Evolutionary conservation across 306 rosid species (phyloP), one percentile per base, ranked within the genome.

Genomic region (Senna tora): DNA sequence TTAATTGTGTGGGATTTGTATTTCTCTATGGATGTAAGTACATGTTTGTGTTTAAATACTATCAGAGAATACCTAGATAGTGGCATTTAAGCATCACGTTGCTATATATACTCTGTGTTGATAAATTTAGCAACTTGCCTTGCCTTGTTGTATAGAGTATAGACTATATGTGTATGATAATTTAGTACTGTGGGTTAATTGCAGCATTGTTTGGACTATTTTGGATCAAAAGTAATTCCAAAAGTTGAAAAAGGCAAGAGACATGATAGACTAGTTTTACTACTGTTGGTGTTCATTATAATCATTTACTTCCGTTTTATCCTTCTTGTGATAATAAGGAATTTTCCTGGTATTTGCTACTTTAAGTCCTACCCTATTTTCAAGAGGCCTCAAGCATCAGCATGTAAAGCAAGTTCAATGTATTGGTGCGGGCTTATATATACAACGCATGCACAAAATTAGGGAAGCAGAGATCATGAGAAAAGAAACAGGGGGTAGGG

Each of bases 1-100:
- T 59, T 87, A 14, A 80, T 54, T 2, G 14, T 2, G 14, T 17
- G 10, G 65, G 65, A n/a, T 56, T 0, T 45, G n/a, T 45, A 14
- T 11, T 45, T 45, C 17, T 56, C 58, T 41, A 21, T 28, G 47
- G 50, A 13, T 46, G 69, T 63, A 46, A 64, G 62, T 55, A 36
- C 12, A 38, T 52, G 49, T 64, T 69, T 9, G 20, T 50, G 25
- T 75, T 67, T 15, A 38, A 15, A 25, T 36, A 58, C 43, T 13
- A 5, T 8, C 15, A 11, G 36, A 53, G 21, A 22, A 52, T 19
- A 19, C 10, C 2, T 69, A 20, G 38, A 20, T 51, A 36, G 8
- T 68, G 15, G n/a, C 20, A 57, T 41, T 14, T 2, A 43, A 11
- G 50, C 62, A 46, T 16, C 2, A 4, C 5, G 61, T 58, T 45